These are phyloP conservation scores for Agaricus blazei DNA, from an alignment of 768 basidiomycete species.

Conservation along the genomic window DNA sequence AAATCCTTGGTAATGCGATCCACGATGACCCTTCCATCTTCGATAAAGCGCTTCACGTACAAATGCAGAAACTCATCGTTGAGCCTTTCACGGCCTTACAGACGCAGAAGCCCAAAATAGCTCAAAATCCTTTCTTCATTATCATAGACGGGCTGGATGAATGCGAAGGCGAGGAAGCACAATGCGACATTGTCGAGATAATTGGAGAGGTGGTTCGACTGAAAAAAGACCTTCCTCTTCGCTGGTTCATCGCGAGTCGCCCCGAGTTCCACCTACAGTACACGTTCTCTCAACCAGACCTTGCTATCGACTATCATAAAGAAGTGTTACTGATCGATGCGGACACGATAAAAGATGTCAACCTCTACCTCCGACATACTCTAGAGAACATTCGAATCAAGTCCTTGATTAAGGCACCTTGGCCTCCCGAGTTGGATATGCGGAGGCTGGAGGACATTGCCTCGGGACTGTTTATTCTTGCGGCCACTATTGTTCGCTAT, in stretches of 20 bases:
- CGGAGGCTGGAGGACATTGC: background rate
- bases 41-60: background rate
- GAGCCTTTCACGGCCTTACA: background rate
- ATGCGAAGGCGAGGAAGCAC: background rate
- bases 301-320: too few species aligned
- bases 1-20: background rate
- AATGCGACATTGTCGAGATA: background rate
- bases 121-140: background rate
- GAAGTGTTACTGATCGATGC: too few species aligned
- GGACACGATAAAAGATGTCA: too few species aligned
- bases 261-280: too few species aligned
- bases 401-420: background rate
- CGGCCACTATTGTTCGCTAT: slow-evolving; percentile 1
- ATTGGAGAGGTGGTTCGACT: too few species aligned
- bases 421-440: background rate
- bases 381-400: too few species aligned
- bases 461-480: background rate
- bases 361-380: too few species aligned
- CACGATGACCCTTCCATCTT: background rate
- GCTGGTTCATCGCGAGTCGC: too few species aligned
- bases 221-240: too few species aligned
- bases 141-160: slow-evolving; percentile 11
- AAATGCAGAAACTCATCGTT: slow-evolving; percentile 3
- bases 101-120: too few species aligned
- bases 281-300: too few species aligned